Base-by-base conservation (phyloP, 1,284 basidiomycete genomes). In the Golubevia sp. region DNA sequence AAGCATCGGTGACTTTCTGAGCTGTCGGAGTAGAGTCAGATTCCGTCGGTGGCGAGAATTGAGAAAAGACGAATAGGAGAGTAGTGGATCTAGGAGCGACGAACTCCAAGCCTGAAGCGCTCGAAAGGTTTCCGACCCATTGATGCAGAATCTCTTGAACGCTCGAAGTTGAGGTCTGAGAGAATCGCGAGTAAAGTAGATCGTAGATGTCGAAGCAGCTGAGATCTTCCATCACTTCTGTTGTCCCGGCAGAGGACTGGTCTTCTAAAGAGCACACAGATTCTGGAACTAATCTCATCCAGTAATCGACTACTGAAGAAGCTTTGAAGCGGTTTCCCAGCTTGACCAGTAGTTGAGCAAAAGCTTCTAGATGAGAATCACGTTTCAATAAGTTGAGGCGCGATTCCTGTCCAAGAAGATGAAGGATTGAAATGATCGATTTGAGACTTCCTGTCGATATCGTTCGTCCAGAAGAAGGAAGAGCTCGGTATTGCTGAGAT, bases 391-490 rank as follows among this genome's bases (percentile, higher is more conserved):
- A 8, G 27, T 71, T 70, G 30, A 70, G 63, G 13, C 50, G 62
- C 5, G 64, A 61, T 30, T 77, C 73, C 30, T 70, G 66, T 23
- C 73, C 71, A 25, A 70, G 62, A 30, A 77, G 61, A 58, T 77
- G 74, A 23, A 77, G 64, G n/a, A 51, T 56, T 21, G 57, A 18
- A 6, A 65, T 58, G 8, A 69, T 44, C 38, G 38, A 44, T 18
- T 44, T 44, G 11, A 44, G 38, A 44, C 13, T 44, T 44, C 18
- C 38, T 44, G 38, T 44, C 18, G 38, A 44, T 8, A 44, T 44
- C 18, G 38, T 13, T 44, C 18, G 38, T 13, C 13, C 18, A n/a
- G n/a, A n/a, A n/a, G n/a, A n/a, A n/a, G n/a, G n/a, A n/a, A n/a
- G n/a, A n/a, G n/a, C n/a, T n/a, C n/a, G n/a, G n/a, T n/a, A n/a